phyloP scores from a whole-genome alignment of 495 filamentous ascomycete species.

The Trichocladium uniseriatum region DNA sequence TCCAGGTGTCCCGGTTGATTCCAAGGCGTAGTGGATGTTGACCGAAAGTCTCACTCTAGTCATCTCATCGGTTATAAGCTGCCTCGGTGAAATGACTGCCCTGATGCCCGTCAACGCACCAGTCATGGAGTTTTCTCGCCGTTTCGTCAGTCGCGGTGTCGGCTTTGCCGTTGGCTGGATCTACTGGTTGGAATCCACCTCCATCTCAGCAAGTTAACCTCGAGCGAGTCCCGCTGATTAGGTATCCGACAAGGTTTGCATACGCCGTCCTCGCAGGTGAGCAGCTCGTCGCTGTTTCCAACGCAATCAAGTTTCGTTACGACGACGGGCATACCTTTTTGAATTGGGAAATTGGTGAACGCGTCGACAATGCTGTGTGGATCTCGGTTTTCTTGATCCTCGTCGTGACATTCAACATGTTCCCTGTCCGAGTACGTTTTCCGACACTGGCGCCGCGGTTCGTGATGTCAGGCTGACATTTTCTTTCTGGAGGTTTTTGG shows the following conservation, averaged over 20 bases:
- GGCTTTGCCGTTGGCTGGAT: conserved; percentile 48
- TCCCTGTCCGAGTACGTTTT: conserved; percentile 32
- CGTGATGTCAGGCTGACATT: no score
- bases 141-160: conserved; percentile 39
- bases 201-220: no score
- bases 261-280: conserved; percentile 33
- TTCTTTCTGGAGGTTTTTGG: conserved; percentile 31
- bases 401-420: conserved; percentile 34
- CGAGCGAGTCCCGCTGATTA: background rate
- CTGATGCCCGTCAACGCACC: conserved; percentile 43
- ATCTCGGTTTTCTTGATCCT: conserved; percentile 33
- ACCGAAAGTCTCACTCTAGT: conserved; percentile 12
- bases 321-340: conserved; percentile 32
- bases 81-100: conserved; percentile 45
- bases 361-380: conserved; percentile 36
- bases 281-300: conserved; percentile 37
- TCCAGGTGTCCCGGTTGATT: background rate
- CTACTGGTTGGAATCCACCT: conserved; percentile 35
- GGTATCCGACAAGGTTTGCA: conserved; percentile 30
- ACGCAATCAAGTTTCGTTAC: conserved; percentile 37
- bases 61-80: conserved; percentile 42
- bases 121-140: conserved; percentile 41
- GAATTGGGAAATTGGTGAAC: conserved; percentile 27
- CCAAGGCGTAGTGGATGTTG: background rate
- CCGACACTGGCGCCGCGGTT: no score